These are phyloP conservation scores for Tolypocladium amazonense DNA, from an alignment of 2,329 filamentous ascomycete species.

Conservation along the genomic window DNA sequence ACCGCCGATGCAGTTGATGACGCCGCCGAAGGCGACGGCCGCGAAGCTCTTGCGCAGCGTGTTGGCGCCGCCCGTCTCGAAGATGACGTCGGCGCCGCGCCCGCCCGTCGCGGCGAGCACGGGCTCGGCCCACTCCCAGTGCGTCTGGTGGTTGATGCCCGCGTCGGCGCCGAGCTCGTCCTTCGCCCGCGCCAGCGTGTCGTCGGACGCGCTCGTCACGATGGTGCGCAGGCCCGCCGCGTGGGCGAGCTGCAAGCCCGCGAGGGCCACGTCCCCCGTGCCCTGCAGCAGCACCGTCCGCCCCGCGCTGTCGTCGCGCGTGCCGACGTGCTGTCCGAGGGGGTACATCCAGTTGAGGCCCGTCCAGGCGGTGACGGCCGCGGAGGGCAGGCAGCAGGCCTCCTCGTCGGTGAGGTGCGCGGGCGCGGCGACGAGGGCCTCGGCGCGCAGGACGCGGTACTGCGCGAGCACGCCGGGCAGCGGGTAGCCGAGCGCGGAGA, in stretches of 20 bases:
- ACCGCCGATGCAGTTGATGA: conserved; percentile 42
- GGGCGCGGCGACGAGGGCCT: not conserved
- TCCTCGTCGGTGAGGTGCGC: not conserved
- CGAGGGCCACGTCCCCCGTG: conserved; percentile 41
- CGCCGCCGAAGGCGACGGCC: conserved; percentile 41
- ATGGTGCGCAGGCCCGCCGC: conserved; percentile 39
- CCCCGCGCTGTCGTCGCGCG: not conserved
- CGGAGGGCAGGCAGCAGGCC: not conserved
- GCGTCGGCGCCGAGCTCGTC: conserved; percentile 39
- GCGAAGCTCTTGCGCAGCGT: conserved; percentile 43
- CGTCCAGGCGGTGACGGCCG: not conserved
- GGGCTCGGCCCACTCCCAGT: conserved; percentile 31
- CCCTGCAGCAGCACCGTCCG: conserved; percentile 26
- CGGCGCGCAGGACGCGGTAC: not conserved
- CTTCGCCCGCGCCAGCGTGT: conserved; percentile 36
- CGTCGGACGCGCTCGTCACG: conserved; percentile 43
- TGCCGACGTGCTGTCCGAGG: not conserved
- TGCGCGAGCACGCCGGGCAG: not conserved
- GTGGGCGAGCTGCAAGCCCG: conserved; percentile 42
- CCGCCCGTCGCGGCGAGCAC: conserved; percentile 23
- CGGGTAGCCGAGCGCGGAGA: not conserved
- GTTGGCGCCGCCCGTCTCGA: conserved; percentile 42
- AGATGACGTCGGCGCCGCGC: conserved; percentile 40
- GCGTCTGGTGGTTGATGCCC: conserved; percentile 42
- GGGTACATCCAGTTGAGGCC: not conserved